Conservation (phyloP, 768 basidiomycete genomes). For the Pholiota conissans region DNA sequence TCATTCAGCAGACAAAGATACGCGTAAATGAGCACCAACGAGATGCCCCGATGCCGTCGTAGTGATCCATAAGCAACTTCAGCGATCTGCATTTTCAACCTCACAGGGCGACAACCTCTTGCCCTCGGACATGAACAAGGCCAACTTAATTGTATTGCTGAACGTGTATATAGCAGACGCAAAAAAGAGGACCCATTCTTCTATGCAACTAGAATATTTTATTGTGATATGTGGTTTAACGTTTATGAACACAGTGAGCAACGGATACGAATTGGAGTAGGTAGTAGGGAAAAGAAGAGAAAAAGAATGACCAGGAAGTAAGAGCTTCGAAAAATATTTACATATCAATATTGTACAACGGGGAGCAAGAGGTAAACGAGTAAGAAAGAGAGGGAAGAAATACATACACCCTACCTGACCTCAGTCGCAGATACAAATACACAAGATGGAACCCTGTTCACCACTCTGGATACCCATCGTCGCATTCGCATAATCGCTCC, state of each 20-base stretch:
- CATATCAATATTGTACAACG: slow-evolving; percentile 4
- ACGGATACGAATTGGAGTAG: neutral
- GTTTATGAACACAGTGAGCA: neutral
- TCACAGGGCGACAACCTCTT: too few relatives aligned
- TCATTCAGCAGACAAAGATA: too few relatives aligned
- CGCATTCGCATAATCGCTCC: neutral
- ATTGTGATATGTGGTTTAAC: neutral
- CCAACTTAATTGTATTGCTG: slow-evolving; percentile 16
- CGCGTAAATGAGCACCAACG: too few relatives aligned
- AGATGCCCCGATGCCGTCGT: too few relatives aligned
- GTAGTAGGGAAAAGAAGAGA: neutral
- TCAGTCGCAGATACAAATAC: neutral
- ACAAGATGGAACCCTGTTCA: neutral
- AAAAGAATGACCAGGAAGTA: neutral
- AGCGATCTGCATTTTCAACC: too few relatives aligned
- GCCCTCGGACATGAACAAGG: neutral
- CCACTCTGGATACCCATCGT: neutral
- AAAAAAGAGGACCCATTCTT: neutral
- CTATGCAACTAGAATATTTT: neutral
- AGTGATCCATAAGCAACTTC: too few relatives aligned
- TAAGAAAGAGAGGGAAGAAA: neutral
- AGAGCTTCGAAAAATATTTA: neutral
- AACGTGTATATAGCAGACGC: slow-evolving; percentile 18
- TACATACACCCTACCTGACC: neutral
- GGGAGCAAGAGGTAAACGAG: too few relatives aligned